Base-by-base conservation (phyloP, 1,284 basidiomycete genomes). In the Cystobasidium sp. region DNA sequence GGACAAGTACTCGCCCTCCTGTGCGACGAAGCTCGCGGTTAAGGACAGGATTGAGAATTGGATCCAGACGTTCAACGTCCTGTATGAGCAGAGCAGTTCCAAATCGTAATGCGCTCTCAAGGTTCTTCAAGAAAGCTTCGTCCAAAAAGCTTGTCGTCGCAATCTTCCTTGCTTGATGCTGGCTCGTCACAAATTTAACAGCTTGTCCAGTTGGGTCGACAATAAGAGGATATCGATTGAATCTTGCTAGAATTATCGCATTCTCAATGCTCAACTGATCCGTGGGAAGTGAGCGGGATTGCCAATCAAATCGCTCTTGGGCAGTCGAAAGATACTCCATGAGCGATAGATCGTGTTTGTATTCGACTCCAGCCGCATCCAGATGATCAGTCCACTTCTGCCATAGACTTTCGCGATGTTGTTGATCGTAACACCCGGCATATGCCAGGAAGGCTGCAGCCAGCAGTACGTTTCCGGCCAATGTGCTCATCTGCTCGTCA, bases 161-260 rank as follows among this genome's bases (percentile, higher is more conserved):
- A 80, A 99, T 95, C 85, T 99, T 99, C 79, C 94, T 90, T 68
- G 95, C 92, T 82, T 90, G 91, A 86, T 96, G 97, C 82, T 97
- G 92, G 80, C 97, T 96, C 78, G 95, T 86, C 71, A 99, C 84
- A 88, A 96, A 99, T 1, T 89, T 87, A 0, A 94, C 95, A 0
- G 97, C 96, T 82, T 99, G 97, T n/a, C 97, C 97, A 0, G 96
- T 98, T 1, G 97, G 97, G 82, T 99, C 97, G 80, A 99, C 94
- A 78, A 99, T 93, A 68, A 99, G 88, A 2, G 97, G 97, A 82
- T 98, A 99, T 18, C 97, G 92, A 81, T 94, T 94, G 88, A 96
- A 98, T 59, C 94, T 90, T 82, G 97, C 95, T 81, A 99, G 88
- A 92, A 97, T 99, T 84, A 99, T 96, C 10, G 97, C 97, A 81